phyloP scores from a whole-genome alignment of 225 moss, liverwort and hornwort genomes.

The Sphagnum contortum region DNA sequence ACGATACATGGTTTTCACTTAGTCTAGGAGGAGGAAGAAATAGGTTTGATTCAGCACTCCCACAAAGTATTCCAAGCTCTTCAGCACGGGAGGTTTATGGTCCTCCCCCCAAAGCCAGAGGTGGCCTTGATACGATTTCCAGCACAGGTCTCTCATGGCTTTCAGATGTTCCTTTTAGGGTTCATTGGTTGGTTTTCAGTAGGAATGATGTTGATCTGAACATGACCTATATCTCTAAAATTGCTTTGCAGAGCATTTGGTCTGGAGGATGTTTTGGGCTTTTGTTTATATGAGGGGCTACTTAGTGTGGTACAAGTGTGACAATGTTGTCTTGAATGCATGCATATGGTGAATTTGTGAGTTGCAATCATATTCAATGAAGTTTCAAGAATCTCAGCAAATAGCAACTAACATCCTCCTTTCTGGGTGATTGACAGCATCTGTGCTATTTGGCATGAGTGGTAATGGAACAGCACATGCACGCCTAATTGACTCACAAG shows the following conservation, averaged over 20 bases:
- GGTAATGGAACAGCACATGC: slow-evolving; percentile 36
- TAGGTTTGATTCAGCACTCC: slow-evolving; percentile 29
- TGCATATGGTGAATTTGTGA: neutral
- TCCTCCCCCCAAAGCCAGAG: slow-evolving; percentile 40
- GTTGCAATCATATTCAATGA: neutral
- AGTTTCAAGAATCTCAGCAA: neutral
- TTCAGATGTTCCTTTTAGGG: neutral
- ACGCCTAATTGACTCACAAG: slow-evolving; percentile 40
- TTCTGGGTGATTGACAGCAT: slow-evolving; percentile 24
- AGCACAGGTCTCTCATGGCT: too few relatives aligned
- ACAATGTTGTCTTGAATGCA: neutral
- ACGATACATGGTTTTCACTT: slow-evolving; percentile 85
- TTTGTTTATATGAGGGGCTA: neutral
- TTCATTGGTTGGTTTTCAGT: neutral
- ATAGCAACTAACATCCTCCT: neutral
- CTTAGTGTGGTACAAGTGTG: neutral
- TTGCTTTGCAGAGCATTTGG: neutral
- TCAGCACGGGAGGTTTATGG: slow-evolving; percentile 36
- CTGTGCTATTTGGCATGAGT: slow-evolving; percentile 32
- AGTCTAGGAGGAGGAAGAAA: slow-evolving; percentile 66
- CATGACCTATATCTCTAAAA: neutral
- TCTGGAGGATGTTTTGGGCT: neutral
- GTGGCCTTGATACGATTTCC: slow-evolving; percentile 36
- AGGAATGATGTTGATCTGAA: neutral
- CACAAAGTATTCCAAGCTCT: slow-evolving; percentile 28